Conservation (phyloP, 2,329 filamentous ascomycete genomes). For the Penicillium hordei region DNA sequence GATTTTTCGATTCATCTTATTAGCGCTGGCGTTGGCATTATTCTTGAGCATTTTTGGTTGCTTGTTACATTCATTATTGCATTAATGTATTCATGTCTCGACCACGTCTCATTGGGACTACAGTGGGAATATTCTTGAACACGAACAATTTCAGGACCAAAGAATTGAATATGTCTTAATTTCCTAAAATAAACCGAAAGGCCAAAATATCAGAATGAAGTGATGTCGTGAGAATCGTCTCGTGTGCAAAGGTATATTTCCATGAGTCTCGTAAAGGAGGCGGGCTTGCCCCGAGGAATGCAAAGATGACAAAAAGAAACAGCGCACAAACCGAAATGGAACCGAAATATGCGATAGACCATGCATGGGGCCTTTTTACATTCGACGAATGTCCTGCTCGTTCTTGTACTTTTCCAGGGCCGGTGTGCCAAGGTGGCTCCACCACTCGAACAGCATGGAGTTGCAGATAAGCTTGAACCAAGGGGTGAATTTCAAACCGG, state of each 20-base stretch:
- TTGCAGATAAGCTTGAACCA: constrained; percentile 99
- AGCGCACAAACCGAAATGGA: not conserved
- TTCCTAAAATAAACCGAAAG: not conserved
- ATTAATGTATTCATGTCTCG: not conserved
- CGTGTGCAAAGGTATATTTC: constrained; percentile 16
- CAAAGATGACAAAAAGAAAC: constrained; percentile 7
- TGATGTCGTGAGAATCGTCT: constrained; percentile 4
- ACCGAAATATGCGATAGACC: constrained; percentile 1
- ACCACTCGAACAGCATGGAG: constrained; percentile 98
- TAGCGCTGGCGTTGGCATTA: constrained; percentile 5
- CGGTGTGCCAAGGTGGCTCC: constrained; percentile 72
- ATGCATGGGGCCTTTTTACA: constrained; percentile 49
- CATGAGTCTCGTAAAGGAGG: constrained; percentile 11
- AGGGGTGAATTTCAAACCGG: constrained; percentile 81
- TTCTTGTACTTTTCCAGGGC: constrained; percentile 82
- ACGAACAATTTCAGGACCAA: not conserved
- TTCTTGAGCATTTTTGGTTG: not conserved
- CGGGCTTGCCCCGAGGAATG: constrained; percentile 6
- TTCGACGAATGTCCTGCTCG: constrained; percentile 83
- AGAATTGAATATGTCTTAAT: not conserved
- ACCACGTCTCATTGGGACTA: not conserved
- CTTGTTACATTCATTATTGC: not conserved
- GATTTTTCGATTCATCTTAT: not conserved
- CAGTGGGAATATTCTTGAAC: not conserved
- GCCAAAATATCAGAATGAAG: not conserved